These are phyloP conservation scores for Jasminum sambac DNA, from an alignment of 257 asterid genomes.

Conservation along the genomic window DNA sequence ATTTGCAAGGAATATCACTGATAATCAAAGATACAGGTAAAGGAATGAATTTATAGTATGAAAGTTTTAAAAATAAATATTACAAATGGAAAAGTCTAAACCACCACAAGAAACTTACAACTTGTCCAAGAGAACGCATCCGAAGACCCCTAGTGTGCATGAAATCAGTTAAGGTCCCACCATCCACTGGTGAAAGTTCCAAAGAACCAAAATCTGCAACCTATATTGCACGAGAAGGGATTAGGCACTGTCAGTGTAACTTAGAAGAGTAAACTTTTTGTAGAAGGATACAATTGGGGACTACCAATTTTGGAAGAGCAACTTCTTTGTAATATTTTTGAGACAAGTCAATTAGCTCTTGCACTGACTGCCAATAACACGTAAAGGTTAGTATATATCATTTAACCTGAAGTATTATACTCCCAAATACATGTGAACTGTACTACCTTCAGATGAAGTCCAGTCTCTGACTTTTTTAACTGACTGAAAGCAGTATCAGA, in stretches of 20 bases:
- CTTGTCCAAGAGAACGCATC: constrained; percentile 98
- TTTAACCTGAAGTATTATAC: constrained; percentile 16
- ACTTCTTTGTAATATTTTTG: constrained; percentile 76
- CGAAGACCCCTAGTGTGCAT: constrained; percentile 99
- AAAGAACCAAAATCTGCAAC: constrained; percentile 98
- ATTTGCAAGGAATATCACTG: neutral
- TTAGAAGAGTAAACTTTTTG: constrained; percentile 6
- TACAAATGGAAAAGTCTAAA: constrained; percentile 13
- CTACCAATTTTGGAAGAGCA: constrained; percentile 96
- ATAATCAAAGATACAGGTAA: neutral
- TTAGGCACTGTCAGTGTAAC: constrained; percentile 24
- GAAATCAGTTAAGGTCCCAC: constrained; percentile 94
- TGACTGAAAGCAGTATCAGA: constrained; percentile 71
- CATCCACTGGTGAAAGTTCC: constrained; percentile 98
- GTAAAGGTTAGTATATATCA: constrained; percentile 32
- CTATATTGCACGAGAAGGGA: constrained; percentile 45
- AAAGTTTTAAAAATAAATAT: constrained; percentile 6
- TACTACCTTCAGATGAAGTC: constrained; percentile 84
- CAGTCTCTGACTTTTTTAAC: constrained; percentile 84
- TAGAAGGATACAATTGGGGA: constrained; percentile 7
- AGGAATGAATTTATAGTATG: neutral
- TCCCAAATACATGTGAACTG: constrained; percentile 5
- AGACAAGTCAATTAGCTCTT: constrained; percentile 71
- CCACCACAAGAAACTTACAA: constrained; percentile 53
- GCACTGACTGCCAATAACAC: constrained; percentile 61